Base-by-base conservation (phyloP, 331 rosid species). In the Spiraea crenata region DNA sequence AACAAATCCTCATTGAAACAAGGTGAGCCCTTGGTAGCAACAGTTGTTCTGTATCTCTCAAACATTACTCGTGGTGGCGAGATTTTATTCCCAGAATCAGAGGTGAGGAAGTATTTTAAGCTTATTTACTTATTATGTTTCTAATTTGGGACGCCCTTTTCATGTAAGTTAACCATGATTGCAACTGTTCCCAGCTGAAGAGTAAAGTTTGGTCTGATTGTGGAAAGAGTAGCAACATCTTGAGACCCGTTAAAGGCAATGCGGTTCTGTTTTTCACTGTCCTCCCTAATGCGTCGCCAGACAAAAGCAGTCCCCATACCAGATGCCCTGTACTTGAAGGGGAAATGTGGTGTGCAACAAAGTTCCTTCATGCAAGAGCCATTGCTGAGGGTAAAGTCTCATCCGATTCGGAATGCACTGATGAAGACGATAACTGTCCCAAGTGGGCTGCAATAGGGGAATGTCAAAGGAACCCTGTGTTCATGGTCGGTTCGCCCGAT, bases 401-500 rank as follows among this genome's bases (percentile, higher is more conserved):
- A 38, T 20, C 64, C 5, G 39, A 74, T 52, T 63, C 85, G 13
- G 82, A 83, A 7, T 91, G 99, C 78, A 71, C 65, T 3, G 97
- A 93, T 69, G 87, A 85, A 69, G 92, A 87, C 44, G 70, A 79
- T 17, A 85, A 44, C 62, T 93, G 97, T 50, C 67, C 84, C 7
- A 61, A 69, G 34, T 93, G 97, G 99, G 99, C 92, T 34, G 85
- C 86, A 75, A 45, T 51, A 6, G 97, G 99, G 63, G 97, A 93
- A 79, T 93, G 99, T 74, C 74, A 84, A 76, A 55, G 82, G 71
- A 93, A 93, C 56, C 91, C 96, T 1, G 92, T 89, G 2, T 93
- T 72, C 88, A 91, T 93, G 99, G 63, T 91, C 54, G 99, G 99
- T 50, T 87, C 99, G 57, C 87, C 86, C 17, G 97, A 93, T 84